phyloP scores from a whole-genome alignment of 2,329 filamentous ascomycete species.

The Botrytis pseudocinerea region DNA sequence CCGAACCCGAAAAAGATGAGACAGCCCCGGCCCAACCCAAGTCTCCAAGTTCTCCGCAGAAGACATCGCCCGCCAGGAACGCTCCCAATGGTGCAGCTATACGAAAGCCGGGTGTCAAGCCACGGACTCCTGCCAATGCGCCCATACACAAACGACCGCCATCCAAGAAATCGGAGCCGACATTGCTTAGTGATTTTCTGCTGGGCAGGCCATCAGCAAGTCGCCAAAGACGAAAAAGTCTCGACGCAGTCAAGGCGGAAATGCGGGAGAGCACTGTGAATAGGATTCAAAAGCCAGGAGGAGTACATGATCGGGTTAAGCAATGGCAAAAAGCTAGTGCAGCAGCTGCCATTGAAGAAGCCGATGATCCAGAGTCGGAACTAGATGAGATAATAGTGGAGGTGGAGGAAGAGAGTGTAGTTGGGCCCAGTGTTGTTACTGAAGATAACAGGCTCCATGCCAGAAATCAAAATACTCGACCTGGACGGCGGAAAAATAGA shows the following conservation, averaged over 20 bases:
- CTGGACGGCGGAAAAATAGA: slow-evolving; percentile 35
- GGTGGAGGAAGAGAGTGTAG: slow-evolving; percentile 59
- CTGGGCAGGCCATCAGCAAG: slow-evolving; percentile 57
- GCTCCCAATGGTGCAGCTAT: slow-evolving; percentile 32
- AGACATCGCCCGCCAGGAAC: slow-evolving; percentile 27
- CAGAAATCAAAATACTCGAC: slow-evolving; percentile 32
- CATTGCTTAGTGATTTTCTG: slow-evolving; percentile 58
- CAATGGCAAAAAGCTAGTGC: slow-evolving; percentile 83
- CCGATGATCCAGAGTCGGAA: slow-evolving; percentile 52
- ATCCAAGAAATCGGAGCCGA: slow-evolving; percentile 45
- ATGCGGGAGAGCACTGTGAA: slow-evolving; percentile 54
- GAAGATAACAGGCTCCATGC: slow-evolving; percentile 60
- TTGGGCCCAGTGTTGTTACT: slow-evolving; percentile 40
- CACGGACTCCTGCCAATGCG: slow-evolving; percentile 33
- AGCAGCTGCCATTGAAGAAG: slow-evolving; percentile 57
- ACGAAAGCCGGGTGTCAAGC: slow-evolving; percentile 29
- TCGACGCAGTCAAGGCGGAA: slow-evolving; percentile 59
- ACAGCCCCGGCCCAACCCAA: slow-evolving; percentile 20
- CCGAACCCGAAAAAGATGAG: slow-evolving; percentile 23
- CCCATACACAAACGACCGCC: slow-evolving; percentile 32
- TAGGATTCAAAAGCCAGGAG: slow-evolving; percentile 61
- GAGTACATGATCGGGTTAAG: slow-evolving; percentile 76
- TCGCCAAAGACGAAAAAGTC: slow-evolving; percentile 56
- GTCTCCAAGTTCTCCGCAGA: slow-evolving; percentile 25
- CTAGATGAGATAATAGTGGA: slow-evolving; percentile 63